Evolutionary conservation across 148 eudicot genomes (phyloP).

Genomic region (Limonium bicolor): DNA sequence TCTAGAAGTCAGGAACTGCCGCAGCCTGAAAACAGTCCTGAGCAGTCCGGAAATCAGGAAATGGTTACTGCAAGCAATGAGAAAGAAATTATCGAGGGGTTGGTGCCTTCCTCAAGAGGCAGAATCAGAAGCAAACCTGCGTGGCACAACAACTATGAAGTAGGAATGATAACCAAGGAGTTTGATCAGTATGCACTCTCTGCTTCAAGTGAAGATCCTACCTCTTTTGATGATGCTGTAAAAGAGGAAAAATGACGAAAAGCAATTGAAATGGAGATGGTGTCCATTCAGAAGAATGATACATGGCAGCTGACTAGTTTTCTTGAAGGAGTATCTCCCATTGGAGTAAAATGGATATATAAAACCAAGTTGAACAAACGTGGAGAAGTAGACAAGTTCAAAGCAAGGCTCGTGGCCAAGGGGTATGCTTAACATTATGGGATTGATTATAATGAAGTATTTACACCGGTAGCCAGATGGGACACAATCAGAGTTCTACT

Average conservation of each 20-base stretch:
- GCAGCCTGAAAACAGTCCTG: no score
- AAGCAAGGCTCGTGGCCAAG: constrained; percentile 2
- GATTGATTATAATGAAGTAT: constrained; percentile 1
- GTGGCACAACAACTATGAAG: no score
- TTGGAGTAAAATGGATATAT: constrained; percentile 2
- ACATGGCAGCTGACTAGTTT: constrained; percentile 1
- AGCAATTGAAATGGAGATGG: constrained; percentile 5
- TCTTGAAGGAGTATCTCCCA: not conserved
- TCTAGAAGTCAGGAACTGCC: no score
- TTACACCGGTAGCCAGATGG: not conserved
- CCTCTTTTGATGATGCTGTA: not conserved
- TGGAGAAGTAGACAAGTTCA: constrained; percentile 2
- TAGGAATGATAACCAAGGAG: no score
- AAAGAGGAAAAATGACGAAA: constrained; percentile 4
- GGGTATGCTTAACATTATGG: constrained; percentile 1
- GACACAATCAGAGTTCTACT: not conserved
- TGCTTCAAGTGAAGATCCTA: not conserved
- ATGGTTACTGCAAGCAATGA: no score
- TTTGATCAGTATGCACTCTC: not conserved
- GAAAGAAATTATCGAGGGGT: no score
- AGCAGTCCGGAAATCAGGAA: no score
- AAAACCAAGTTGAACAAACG: not conserved
- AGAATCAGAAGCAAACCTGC: no score
- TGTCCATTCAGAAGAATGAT: constrained; percentile 3
- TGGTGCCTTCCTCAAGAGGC: no score